Conservation (phyloP, 441 rosid genomes). For the Manihot esculenta region DNA sequence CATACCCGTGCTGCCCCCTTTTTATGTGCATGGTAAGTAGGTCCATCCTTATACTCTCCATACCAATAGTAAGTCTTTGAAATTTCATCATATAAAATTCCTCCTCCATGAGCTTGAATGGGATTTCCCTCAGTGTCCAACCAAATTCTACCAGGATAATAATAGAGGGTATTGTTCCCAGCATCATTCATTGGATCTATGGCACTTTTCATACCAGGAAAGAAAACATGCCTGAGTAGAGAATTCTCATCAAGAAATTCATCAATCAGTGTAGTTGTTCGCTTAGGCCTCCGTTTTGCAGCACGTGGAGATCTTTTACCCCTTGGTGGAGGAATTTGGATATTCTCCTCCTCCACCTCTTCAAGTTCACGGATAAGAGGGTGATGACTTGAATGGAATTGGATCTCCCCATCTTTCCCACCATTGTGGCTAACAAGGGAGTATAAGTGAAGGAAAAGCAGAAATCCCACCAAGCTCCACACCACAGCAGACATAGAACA, state of each 20-base stretch:
- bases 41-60: constrained; percentile 95
- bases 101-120: constrained; percentile 98
- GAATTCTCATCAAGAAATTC: constrained; percentile 95
- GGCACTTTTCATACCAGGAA: constrained; percentile 61
- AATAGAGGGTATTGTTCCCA: constrained; percentile 56
- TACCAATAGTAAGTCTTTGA: constrained; percentile 82
- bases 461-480: constrained; percentile 75
- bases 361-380: constrained; percentile 56
- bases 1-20: constrained; percentile 89
- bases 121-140: constrained; percentile 85
- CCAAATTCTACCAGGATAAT: constrained; percentile 84
- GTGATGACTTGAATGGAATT: constrained; percentile 37
- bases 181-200: constrained; percentile 59
- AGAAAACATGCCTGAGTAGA: constrained; percentile 65
- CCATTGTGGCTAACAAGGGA: constrained; percentile 42
- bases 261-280: constrained; percentile 64
- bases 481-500: constrained; percentile 50
- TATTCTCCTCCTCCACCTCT: constrained; percentile 70
- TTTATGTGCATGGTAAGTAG: constrained; percentile 76
- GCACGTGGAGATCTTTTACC: constrained; percentile 79
- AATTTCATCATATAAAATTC: constrained; percentile 57
- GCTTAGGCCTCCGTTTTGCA: constrained; percentile 67
- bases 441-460: constrained; percentile 58
- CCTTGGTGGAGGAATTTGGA: constrained; percentile 75
- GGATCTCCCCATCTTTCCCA: constrained; percentile 39